phyloP scores from a whole-genome alignment of 805 yeast species.

The Barnettozyma wickerhamii region DNA sequence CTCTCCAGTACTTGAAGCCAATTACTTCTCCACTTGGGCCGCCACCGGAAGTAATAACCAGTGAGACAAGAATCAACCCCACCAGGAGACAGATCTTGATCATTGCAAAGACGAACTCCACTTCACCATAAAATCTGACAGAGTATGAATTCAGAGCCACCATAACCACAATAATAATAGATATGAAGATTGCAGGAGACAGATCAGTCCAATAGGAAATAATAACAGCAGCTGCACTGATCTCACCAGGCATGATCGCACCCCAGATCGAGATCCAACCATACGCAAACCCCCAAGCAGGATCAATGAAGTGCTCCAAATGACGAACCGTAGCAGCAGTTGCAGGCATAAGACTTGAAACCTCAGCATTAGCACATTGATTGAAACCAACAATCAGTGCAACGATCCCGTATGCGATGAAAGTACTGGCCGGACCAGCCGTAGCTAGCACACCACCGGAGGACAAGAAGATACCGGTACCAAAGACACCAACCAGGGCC shows the following conservation, averaged over 20 bases:
- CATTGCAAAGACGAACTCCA: slow-evolving; percentile 51
- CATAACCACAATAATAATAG: slow-evolving; percentile 35
- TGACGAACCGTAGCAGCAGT: slow-evolving; percentile 34
- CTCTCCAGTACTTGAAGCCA: slow-evolving; percentile 31
- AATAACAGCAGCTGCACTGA: slow-evolving; percentile 41
- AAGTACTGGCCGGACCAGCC: slow-evolving; percentile 32
- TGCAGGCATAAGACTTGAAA: slow-evolving; percentile 34
- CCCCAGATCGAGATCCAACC: slow-evolving; percentile 41
- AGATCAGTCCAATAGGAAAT: slow-evolving; percentile 42
- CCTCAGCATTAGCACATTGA: slow-evolving; percentile 37
- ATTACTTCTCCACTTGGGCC: slow-evolving; percentile 41
- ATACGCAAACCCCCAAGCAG: slow-evolving; percentile 41
- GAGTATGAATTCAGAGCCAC: slow-evolving; percentile 33
- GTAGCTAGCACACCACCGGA: slow-evolving; percentile 34
- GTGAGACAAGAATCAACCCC: slow-evolving; percentile 52
- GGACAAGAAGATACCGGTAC: slow-evolving; percentile 38
- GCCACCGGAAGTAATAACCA: slow-evolving; percentile 58
- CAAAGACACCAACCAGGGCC: slow-evolving; percentile 42
- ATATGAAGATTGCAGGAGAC: slow-evolving; percentile 41
- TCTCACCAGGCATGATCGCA: slow-evolving; percentile 38
- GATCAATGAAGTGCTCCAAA: slow-evolving; percentile 36
- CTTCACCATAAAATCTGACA: slow-evolving; percentile 42
- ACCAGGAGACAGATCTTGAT: slow-evolving; percentile 58
- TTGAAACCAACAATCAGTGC: slow-evolving; percentile 35
- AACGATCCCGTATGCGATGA: slow-evolving; percentile 30